Evolutionary conservation across 345 rosid genomes (phyloP).

Genomic region (Eucalyptus curtisii): DNA sequence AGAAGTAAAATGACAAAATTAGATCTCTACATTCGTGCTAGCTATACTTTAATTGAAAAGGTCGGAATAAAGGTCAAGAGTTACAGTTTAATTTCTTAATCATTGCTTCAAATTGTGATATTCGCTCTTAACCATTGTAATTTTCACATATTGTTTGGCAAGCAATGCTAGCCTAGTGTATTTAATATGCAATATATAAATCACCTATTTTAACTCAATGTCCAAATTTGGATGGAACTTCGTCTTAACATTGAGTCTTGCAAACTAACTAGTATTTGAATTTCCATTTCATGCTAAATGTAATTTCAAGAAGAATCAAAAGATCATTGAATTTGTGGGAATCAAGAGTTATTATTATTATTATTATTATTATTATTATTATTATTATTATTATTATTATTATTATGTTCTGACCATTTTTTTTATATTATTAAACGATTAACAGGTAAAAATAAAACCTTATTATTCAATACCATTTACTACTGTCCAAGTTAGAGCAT

Average conservation of each 20-base stretch:
- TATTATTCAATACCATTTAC: fast-evolving
- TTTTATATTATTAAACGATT: fast-evolving
- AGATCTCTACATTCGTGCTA: fast-evolving
- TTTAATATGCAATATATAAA: fast-evolving
- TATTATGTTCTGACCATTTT: fast-evolving
- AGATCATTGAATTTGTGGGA: too few relatives aligned
- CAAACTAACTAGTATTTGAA: too few relatives aligned
- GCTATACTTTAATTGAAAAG: too few relatives aligned
- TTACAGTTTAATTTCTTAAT: fast-evolving
- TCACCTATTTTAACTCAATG: fast-evolving
- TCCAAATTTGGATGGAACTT: too few relatives aligned
- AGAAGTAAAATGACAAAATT: fast-evolving
- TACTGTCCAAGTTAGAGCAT: fast-evolving
- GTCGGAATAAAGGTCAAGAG: fast-evolving
- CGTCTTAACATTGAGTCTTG: fast-evolving
- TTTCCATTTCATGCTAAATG: fast-evolving
- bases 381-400: too few relatives aligned
- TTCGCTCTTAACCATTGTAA: too few relatives aligned
- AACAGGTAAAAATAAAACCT: fast-evolving
- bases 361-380: too few relatives aligned
- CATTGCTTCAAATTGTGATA: fast-evolving
- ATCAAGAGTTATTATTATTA: too few relatives aligned
- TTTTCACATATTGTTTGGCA: fast-evolving
- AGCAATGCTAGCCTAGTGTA: fast-evolving
- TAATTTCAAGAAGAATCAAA: fast-evolving